Evolutionary conservation across 1,284 basidiomycete species (phyloP), one percentile per base, ranked within the genome.

Genomic region (Marasmius sp.): DNA sequence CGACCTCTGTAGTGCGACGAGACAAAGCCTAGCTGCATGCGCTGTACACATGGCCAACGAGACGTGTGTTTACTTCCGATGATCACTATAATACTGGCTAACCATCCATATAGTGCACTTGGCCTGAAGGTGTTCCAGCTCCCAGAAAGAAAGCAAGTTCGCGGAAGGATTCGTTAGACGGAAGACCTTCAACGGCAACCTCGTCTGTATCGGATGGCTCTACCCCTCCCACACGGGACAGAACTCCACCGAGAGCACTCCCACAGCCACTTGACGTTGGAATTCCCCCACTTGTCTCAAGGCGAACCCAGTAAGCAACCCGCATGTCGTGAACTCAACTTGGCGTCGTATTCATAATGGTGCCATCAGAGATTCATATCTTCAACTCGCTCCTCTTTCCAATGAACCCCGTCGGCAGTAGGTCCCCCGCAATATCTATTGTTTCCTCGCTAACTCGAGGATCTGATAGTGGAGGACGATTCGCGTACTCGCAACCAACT

Each of bases 31-130:
- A 85, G 81, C 63, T 93, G 91, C 75, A 85, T 86, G 78, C 85
- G 92, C 37, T 93, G 91, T 67, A 85, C 85, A 27, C 89, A 92
- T 74, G 88, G 89, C 10, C 88, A 91, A 68, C 81, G 91, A 74
- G 89, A 92, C 69, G 91, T 91, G 73, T 52, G 83, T 67, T 48
- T 67, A 43, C 53, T 58, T 63, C 56, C 34, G 27, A 48, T 56
- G 9, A 27, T 11, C 22, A 33, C 49, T 39, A 16, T 53, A 5
- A 39, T 27, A 37, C 22, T 37, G 37, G 22, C 33, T 59, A 9
- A 45, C 45, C 16, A 36, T 33, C 12, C 34, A 38, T 37, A 36
- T 66, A 93, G 91, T 93, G 92, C 72, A 91, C 87, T 52, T 93
- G 91, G 91, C 91, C 91, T 3, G 88, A 92, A 68, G 86, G 86